These are phyloP conservation scores for Porcisia deanei DNA, from an alignment of 208 protist species.

Conservation along the genomic window DNA sequence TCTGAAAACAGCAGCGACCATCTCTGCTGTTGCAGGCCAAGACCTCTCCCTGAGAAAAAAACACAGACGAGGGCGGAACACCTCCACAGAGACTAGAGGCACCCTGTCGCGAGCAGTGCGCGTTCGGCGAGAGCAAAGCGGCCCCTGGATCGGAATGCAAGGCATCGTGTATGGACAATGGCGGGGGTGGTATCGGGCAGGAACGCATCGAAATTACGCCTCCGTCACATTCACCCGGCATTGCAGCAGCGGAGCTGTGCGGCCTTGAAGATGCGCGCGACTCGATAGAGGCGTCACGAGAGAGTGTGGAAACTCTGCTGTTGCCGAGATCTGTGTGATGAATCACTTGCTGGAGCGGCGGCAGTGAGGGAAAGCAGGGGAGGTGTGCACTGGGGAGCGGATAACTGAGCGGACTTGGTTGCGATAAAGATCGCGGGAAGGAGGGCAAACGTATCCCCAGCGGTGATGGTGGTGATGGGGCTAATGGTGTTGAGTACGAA, in stretches of 20 bases:
- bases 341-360: background rate
- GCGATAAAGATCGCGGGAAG: background rate
- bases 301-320: background rate
- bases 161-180: background rate
- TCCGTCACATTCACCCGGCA: background rate
- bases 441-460: background rate
- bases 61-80: conserved; percentile 1
- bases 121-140: background rate
- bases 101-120: background rate
- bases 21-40: background rate
- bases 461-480: background rate
- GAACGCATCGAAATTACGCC: background rate
- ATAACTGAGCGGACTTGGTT: background rate
- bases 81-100: background rate
- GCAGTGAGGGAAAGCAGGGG: background rate
- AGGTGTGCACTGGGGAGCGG: background rate
- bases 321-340: background rate
- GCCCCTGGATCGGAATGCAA: background rate
- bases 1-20: background rate
- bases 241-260: background rate
- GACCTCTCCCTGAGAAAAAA: background rate
- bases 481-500: background rate
- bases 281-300: background rate
- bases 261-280: background rate
- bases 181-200: background rate